A percentile compares a stretch with the other conserved stretches of the same genome.
phyloP scores from a whole-genome alignment of 2,329 filamentous ascomycete species.

The Neonectria coccinea region DNA sequence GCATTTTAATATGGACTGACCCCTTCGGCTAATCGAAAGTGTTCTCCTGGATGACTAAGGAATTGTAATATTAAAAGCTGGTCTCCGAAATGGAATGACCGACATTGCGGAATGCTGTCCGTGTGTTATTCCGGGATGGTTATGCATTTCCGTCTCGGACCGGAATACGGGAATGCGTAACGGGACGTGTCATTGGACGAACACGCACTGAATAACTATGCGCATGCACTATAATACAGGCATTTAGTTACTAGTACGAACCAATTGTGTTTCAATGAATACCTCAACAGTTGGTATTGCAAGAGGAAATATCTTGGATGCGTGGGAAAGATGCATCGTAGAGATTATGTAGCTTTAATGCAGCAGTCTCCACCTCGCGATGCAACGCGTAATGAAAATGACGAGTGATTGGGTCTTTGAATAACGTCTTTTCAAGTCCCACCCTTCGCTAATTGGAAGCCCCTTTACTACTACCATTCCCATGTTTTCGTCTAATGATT shows the following conservation, averaged over 20 bases:
- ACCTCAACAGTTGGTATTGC: not conserved
- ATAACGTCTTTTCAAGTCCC: not conserved
- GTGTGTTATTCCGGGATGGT: not conserved
- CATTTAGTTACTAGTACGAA: not conserved
- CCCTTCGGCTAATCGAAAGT: not conserved
- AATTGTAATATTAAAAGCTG: not conserved
- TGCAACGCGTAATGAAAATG: not conserved
- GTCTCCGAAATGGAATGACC: not conserved
- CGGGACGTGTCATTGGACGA: not conserved
- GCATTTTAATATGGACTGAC: not conserved
- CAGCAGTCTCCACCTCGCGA: not conserved
- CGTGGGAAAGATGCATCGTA: not conserved
- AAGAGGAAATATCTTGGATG: not conserved
- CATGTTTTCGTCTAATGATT: not conserved
- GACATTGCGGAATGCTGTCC: constrained; percentile 4
- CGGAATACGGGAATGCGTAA: not conserved
- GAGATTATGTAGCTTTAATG: not conserved
- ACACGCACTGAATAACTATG: not conserved
- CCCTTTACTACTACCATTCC: no score
- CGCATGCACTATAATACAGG: not conserved
- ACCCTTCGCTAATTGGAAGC: not conserved
- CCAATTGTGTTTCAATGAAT: not conserved
- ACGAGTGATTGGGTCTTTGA: not conserved
- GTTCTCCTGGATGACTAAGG: not conserved
- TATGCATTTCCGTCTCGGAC: not conserved